A percentile compares a stretch with the other conserved stretches of the same genome.
Conservation (phyloP, 2,329 filamentous ascomycete species). For the Aureobasidium mangrovei region DNA sequence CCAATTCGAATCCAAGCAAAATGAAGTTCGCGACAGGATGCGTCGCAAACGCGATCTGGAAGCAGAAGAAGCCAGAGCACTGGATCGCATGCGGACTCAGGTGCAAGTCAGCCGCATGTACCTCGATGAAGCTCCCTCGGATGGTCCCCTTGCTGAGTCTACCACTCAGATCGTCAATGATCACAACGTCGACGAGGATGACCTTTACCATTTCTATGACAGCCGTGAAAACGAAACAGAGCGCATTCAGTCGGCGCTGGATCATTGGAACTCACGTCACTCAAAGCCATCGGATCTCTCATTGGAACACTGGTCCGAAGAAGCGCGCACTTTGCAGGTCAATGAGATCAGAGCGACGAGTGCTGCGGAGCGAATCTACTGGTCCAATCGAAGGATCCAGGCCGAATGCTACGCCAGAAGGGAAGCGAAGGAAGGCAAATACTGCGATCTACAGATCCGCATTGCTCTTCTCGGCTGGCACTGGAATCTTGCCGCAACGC, state of each 20-base stretch:
- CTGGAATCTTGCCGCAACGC: background rate
- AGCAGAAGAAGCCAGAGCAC: background rate
- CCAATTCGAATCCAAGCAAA: background rate
- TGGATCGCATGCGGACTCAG: background rate
- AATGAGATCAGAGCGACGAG: background rate
- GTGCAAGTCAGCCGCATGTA: background rate
- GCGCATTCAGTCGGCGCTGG: background rate
- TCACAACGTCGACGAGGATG: background rate
- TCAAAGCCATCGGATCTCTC: background rate
- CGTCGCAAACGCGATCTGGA: background rate
- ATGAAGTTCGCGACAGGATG: background rate
- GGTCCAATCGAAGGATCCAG: slow-evolving; percentile 1
- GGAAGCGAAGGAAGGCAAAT: background rate
- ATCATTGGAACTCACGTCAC: background rate
- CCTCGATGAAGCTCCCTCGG: slow-evolving; percentile 1
- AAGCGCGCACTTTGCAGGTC: background rate
- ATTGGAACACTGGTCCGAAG: background rate
- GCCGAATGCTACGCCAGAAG: background rate
- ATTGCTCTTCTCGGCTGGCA: background rate
- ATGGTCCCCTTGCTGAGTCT: background rate
- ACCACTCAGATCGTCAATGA: background rate
- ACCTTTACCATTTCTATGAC: background rate
- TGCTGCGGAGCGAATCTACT: background rate
- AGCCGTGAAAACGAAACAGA: background rate
- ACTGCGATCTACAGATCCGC: background rate